A percentile compares a stretch with the other conserved stretches of the same genome.
These are phyloP conservation scores for Thymus quinquecostatus DNA, from an alignment of 257 asterid species.

Conservation along the genomic window DNA sequence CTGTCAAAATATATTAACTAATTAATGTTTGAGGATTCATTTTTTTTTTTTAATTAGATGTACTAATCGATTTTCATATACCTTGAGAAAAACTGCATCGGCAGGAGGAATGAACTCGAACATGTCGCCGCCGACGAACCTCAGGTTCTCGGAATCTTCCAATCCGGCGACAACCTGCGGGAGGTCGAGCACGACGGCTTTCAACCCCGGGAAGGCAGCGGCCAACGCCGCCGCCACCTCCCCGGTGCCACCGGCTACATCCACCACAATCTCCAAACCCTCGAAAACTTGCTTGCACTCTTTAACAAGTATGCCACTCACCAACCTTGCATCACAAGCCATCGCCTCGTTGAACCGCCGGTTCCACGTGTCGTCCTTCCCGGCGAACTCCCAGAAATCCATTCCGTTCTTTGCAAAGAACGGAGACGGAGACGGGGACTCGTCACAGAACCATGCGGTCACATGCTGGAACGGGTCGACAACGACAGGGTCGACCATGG, in stretches of 20 bases:
- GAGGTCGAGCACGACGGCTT: constrained; percentile 24
- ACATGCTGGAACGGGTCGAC: not conserved
- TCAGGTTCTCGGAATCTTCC: constrained; percentile 21
- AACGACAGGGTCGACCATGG: not conserved
- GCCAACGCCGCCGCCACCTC: not conserved
- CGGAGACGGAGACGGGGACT: not conserved
- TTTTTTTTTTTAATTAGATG: too few relatives aligned
- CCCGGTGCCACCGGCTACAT: not conserved
- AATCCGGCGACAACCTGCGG: constrained; percentile 18
- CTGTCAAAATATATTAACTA: not conserved
- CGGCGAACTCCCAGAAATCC: not conserved
- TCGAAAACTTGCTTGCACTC: not conserved
- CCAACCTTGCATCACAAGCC: constrained; percentile 1
- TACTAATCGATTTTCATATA: not conserved
- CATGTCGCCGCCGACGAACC: constrained; percentile 26
- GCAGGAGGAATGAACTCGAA: constrained; percentile 15
- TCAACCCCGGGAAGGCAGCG: not conserved
- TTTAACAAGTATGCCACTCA: not conserved
- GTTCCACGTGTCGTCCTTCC: not conserved
- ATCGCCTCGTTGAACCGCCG: not conserved
- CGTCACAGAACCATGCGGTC: not conserved
- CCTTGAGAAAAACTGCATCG: constrained; percentile 11
- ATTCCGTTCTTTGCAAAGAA: constrained; percentile 4
- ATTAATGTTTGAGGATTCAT: too few relatives aligned
- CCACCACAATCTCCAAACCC: not conserved